Evolutionary conservation across 1,284 basidiomycete genomes (phyloP), one percentile per base, ranked within the genome.

Genomic region (Mrakiaceae sp.): DNA sequence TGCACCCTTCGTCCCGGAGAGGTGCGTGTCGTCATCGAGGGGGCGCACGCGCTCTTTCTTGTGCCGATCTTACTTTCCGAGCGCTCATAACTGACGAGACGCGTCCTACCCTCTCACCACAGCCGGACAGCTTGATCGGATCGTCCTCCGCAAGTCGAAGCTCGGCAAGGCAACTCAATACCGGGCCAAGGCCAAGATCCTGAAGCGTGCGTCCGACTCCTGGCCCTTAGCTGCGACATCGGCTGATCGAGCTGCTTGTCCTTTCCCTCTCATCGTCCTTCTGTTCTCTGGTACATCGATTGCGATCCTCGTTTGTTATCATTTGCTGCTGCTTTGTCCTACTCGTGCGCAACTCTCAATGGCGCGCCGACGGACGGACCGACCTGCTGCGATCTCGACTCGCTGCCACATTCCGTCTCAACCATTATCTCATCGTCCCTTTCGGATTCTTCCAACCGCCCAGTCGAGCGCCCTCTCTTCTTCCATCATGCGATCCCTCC

Each of bases 1-100:
- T 86, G 68, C 88, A 90, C 72, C 88, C 88, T 4, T 79, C 84
- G 62, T 90, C 88, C 44, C 80, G 88, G 67, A 88, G 89, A 53
- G 60, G 64, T 66, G 2, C 16, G 64, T 66, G 4, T 27, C 27
- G 27, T 27, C 27, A 27, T 27, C 27, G 2, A 27, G 27, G 27
- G 27, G 27, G 27, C 27, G 27, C 27, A 27, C 27, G 27, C 10
- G n/a, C 61, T 46, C 53, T 16, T n/a, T 52, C 48, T 40, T 57
- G 48, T 60, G 44, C 53, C 16, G 0, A 5, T 42, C 39, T 56
- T 60, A 5, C 47, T 56, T 40, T 2, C 40, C 27, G 27, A 27
- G 27, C 27, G 27, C 27, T 27, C 27, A 27, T 27, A 27, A 27
- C 27, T 27, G 1, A 27, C 27, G 27, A 27, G 27, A 27, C 27